phyloP scores from a whole-genome alignment of 768 basidiomycete genomes.

The Lanmaoa rubissima region DNA sequence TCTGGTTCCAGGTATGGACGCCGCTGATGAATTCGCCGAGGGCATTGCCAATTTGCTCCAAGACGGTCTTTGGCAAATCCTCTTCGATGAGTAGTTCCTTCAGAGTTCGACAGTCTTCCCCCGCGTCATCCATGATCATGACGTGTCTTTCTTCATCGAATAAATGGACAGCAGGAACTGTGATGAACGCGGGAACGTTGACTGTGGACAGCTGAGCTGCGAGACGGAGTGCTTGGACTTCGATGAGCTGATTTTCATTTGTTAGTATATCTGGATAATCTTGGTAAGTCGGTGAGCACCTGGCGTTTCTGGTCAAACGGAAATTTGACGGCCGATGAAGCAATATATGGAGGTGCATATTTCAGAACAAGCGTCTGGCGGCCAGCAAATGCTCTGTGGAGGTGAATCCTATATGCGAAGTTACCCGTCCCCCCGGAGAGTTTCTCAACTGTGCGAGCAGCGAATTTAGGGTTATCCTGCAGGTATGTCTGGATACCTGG shows the following conservation, averaged over 20 bases:
- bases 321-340: constrained; percentile 18
- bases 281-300: constrained; percentile 34
- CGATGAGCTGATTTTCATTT: constrained; percentile 38
- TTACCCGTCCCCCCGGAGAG: constrained; percentile 56
- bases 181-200: constrained; percentile 38
- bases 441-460: constrained; percentile 36
- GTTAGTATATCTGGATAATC: constrained; percentile 3
- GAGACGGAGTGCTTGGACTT: constrained; percentile 49
- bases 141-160: constrained; percentile 49
- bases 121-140: constrained; percentile 65
- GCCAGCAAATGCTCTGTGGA: constrained; percentile 41
- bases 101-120: constrained; percentile 36
- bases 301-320: constrained; percentile 50
- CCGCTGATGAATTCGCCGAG: constrained; percentile 55
- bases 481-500: constrained; percentile 44
- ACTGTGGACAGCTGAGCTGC: constrained; percentile 34
- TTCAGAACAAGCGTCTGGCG: constrained; percentile 54
- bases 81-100: constrained; percentile 42
- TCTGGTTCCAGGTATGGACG: constrained; percentile 50
- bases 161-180: constrained; percentile 47
- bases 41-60: constrained; percentile 46
- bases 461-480: constrained; percentile 42
- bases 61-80: constrained; percentile 28
- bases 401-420: constrained; percentile 55
- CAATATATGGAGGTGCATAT: constrained; percentile 49